phyloP scores from a whole-genome alignment of 2,329 filamentous ascomycete genomes.

The Penicillium sp. region DNA sequence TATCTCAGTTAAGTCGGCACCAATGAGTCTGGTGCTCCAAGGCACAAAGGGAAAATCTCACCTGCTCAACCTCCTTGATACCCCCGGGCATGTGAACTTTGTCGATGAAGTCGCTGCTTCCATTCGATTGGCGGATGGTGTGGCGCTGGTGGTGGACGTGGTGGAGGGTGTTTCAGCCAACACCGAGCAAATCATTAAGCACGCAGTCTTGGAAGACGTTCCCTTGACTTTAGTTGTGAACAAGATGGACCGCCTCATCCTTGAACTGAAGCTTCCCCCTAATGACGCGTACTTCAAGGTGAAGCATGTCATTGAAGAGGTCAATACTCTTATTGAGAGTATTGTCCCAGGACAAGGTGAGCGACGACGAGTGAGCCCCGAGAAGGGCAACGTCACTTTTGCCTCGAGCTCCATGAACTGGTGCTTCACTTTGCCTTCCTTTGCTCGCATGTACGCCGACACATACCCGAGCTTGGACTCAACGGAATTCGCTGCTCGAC shows the following conservation, averaged over 20 bases:
- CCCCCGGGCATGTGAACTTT: conserved; percentile 97
- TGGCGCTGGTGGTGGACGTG: conserved; percentile 91
- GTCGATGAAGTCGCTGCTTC: conserved; percentile 94
- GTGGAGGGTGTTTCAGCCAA: conserved; percentile 99
- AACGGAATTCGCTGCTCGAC: conserved; percentile 76
- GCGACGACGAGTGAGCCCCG: conserved; percentile 80
- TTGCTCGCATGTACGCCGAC: conserved; percentile 94
- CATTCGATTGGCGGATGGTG: conserved; percentile 82
- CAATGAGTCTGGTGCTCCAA: conserved; percentile 90
- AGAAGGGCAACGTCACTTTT: conserved; percentile 98
- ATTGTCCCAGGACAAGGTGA: conserved; percentile 80
- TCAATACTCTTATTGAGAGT: conserved; percentile 93
- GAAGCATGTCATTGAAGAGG: conserved; percentile 97
- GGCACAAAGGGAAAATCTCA: conserved; percentile 92
- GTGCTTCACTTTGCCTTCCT: conserved; percentile 94
- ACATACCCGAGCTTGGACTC: conserved; percentile 80
- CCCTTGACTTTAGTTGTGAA: conserved; percentile 90
- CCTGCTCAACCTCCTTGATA: conserved; percentile 92
- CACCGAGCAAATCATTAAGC: conserved; percentile 95
- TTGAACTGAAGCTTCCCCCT: conserved; percentile 91
- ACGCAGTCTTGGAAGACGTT: conserved; percentile 86
- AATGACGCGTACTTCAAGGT: conserved; percentile 98
- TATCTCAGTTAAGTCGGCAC: conserved; percentile 86
- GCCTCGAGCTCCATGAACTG: conserved; percentile 91
- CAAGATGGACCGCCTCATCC: conserved; percentile 93